Evolutionary conservation across 176 grass and related monocot species (phyloP).

Genomic region (Melocanna baccifera): DNA sequence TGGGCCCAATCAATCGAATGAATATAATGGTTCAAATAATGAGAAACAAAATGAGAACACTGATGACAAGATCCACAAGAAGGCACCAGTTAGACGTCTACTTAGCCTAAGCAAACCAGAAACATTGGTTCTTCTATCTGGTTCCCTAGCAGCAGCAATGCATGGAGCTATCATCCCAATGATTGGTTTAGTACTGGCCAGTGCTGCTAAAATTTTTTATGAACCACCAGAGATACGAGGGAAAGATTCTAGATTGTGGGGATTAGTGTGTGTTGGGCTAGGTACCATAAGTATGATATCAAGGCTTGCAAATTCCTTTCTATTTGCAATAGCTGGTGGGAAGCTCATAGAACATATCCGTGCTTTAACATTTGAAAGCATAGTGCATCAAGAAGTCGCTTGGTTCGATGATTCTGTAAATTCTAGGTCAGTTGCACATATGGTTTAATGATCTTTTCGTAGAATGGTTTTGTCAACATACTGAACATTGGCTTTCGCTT

Average conservation of each 20-base stretch:
- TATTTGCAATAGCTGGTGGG: slow-evolving; percentile 72
- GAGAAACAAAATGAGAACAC: neutral
- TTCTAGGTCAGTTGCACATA: slow-evolving; percentile 46
- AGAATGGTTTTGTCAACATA: neutral
- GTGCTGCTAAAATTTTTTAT: slow-evolving; percentile 40
- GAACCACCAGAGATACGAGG: slow-evolving; percentile 29
- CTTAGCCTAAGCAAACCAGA: slow-evolving; percentile 45
- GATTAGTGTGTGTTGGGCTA: slow-evolving; percentile 32
- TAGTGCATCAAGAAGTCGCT: slow-evolving; percentile 62
- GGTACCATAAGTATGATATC: slow-evolving; percentile 19
- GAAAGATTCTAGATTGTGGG: slow-evolving; percentile 48
- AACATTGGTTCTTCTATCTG: slow-evolving; percentile 29
- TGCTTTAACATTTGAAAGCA: slow-evolving; percentile 51
- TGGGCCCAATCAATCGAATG: slow-evolving; percentile 4
- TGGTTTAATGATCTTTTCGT: neutral
- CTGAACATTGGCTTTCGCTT: neutral
- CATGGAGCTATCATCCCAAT: slow-evolving; percentile 37
- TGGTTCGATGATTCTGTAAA: slow-evolving; percentile 77
- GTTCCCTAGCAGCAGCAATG: slow-evolving; percentile 45
- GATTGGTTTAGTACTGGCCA: slow-evolving; percentile 37
- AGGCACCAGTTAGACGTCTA: slow-evolving; percentile 27
- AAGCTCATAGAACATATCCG: slow-evolving; percentile 70
- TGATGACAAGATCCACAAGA: slow-evolving; percentile 5
- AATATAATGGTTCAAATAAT: neutral
- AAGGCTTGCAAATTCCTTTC: slow-evolving; percentile 20